Evolutionary conservation across 164 flowering plant species (phyloP), one percentile per base, ranked within the genome.

Genomic region (Vitis riparia): DNA sequence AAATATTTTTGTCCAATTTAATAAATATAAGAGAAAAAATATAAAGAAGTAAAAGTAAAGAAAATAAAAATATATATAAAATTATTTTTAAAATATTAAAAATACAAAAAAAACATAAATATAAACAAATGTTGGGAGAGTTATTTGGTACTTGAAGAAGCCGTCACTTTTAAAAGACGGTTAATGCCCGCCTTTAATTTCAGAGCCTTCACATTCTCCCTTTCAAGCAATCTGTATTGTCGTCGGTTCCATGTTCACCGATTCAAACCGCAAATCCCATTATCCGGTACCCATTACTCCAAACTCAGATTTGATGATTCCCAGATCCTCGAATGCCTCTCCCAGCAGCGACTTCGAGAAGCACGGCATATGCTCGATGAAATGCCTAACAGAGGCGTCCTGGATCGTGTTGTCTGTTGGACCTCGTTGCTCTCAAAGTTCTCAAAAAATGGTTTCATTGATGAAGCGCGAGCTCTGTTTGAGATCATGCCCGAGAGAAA

Each of bases 401-500:
- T 65, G 13, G 11, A 65, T 37, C 73, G 65, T 9, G 71, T 84
- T 52, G 76, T 82, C 30, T 32, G 15, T n/a, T 81, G 86, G 80
- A 87, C 91, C 29, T 75, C 86, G 1, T 51, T 78, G 67, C 82
- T 88, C 17, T 73, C 86, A 0, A 79, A 66, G 13, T 83, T 51
- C 72, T 76, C 83, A 7, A 72, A 69, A 71, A 48, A 51, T 47
- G 88, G 86, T 6, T 75, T 67, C 44, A 32, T 88, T 14, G 74
- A 77, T 47, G 89, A 86, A 77, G 86, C 92, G 3, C 73, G 73
- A 52, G 16, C 23, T 1, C 75, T 88, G 12, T 86, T 88, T 30
- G 79, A 83, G 2, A 55, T 83, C 62, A 80, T 86, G 88, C 88
- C 86, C 0, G 73, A 75, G 66, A 79, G 80, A 49, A 84, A 88